These are phyloP conservation scores for Suillus americanus DNA, from an alignment of 768 basidiomycete species.

Conservation along the genomic window DNA sequence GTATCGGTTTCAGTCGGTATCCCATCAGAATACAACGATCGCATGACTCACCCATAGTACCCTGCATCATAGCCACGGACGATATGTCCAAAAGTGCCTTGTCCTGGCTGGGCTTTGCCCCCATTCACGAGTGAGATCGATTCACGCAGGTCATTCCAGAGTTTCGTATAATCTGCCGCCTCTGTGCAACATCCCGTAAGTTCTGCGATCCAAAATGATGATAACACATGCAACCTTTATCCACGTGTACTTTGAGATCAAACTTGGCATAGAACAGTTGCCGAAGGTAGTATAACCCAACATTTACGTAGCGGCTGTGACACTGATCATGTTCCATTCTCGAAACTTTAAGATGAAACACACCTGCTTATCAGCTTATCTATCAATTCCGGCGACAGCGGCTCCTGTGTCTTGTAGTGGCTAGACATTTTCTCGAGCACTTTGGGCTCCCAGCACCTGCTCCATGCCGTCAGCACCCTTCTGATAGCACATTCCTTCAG, in stretches of 20 bases:
- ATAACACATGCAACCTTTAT: conserved; percentile 44
- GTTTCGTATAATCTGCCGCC: conserved; percentile 64
- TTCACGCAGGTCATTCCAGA: conserved; percentile 78
- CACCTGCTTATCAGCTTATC: conserved; percentile 79
- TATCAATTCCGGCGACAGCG: conserved; percentile 71
- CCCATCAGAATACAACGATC: background rate
- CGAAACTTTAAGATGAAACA: conserved; percentile 6
- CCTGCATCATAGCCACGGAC: conserved; percentile 70
- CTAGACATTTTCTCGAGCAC: conserved; percentile 72
- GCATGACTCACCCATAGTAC: conserved; percentile 44
- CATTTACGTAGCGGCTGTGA: conserved; percentile 74
- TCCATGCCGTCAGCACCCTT: background rate
- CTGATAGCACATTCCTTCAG: background rate
- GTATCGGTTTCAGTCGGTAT: background rate
- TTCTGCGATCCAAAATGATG: background rate
- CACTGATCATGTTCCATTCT: background rate
- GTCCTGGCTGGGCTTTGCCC: conserved; percentile 61
- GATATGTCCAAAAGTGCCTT: conserved; percentile 75
- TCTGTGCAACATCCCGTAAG: conserved; percentile 39
- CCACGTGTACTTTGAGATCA: conserved; percentile 74
- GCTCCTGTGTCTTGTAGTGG: conserved; percentile 75
- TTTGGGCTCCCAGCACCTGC: conserved; percentile 78
- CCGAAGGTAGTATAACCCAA: conserved; percentile 78
- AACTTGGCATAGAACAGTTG: conserved; percentile 85
- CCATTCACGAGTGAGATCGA: conserved; percentile 68